Evolutionary conservation across 768 basidiomycete genomes (phyloP), one percentile per base, ranked within the genome.

Genomic region (Pisolithus orientalis): DNA sequence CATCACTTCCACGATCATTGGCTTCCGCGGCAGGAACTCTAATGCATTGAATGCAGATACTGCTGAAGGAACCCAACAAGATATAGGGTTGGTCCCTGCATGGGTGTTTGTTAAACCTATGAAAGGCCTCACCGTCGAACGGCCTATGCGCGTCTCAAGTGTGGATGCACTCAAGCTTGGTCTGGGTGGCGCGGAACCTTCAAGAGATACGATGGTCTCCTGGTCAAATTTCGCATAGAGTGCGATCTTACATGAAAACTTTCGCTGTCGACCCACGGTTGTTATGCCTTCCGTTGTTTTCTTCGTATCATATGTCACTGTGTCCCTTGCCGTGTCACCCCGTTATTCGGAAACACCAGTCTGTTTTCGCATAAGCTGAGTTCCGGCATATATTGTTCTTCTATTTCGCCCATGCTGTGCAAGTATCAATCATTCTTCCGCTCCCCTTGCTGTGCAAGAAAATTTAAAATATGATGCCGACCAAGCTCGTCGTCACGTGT

Each of bases 81-180:
- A 47, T 13, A 17, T 88, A 16, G 88, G 88, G 38, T 76, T 84
- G 31, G 80, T 88, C 3, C 88, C 88, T 10, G 80, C 84, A 6
- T 90, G 87, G 86, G 83, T 80, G 62, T 89, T 91, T 75, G 51
- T 80, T 56, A 82, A 80, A 59, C 78, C 83, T 32, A 74, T 77
- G 44, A 77, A 79, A 54, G 84, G 83, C 4, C 70, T 84, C 50
- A 67, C 73, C 38, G 76, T 80, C 4, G 79, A 82, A 57, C 75
- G 88, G 21, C 87, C 88, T 1, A 69, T 85, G 58, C 78, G 89
- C 29, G 79, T 72, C 47, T 65, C 72, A 40, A 85, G 83, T 54
- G 49, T 62, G 11, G 52, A 64, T 6, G 82, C 78, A 7, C 75
- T 87, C 40, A 71, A 80, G 56, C 57, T 80, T 56, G 77, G 79